Evolutionary conservation across 2,329 filamentous ascomycete species (phyloP), one percentile per base, ranked within the genome.

Genomic region (Plenodomus tracheiphilus): DNA sequence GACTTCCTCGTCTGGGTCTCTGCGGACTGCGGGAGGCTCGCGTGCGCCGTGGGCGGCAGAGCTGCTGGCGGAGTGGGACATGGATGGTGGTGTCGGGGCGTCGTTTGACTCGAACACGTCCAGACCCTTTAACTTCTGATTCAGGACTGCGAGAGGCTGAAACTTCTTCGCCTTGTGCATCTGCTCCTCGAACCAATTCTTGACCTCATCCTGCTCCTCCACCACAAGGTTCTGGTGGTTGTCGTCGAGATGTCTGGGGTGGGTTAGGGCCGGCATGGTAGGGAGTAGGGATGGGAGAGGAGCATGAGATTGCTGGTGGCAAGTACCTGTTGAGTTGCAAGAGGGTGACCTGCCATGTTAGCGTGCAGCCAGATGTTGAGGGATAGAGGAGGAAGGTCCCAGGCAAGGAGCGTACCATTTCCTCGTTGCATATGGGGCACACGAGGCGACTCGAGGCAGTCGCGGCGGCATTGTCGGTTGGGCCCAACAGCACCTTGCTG

Each of bases 401-500:
- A n/a, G n/a, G n/a, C 46, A 39, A 75, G 39, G 28, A 43, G 54
- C 59, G 19, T 77, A 94, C 91, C 94, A 99, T 99, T 74, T 97
- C 92, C 75, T 97, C 95, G 62, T 86, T 91, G 74, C 94, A 99
- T 69, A 99, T 99, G n/a, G 94, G 94, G 72, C 94, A 99, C 46
- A 93, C 85, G 50, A 99, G 84, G 71, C 83, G 83, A 57, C 83
- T 83, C 59, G 81, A 83, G 46, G 84, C 76, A 43, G 84, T 81
- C 55, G 81, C 80, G 52, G 77, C 80, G 43, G 81, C 77, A 62
- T 78, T 74, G 35, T 79, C 78, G 53, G 79, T 78, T 75, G 82
- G 80, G 36, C 83, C 82, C 42, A 94, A 75, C 46, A 88, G 91
- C 62, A 97, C 87, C 66, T 89, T 88, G 46, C 91, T 89, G 32